Conservation (phyloP, 805 yeast genomes). For the Monosporozyma servazzii region DNA sequence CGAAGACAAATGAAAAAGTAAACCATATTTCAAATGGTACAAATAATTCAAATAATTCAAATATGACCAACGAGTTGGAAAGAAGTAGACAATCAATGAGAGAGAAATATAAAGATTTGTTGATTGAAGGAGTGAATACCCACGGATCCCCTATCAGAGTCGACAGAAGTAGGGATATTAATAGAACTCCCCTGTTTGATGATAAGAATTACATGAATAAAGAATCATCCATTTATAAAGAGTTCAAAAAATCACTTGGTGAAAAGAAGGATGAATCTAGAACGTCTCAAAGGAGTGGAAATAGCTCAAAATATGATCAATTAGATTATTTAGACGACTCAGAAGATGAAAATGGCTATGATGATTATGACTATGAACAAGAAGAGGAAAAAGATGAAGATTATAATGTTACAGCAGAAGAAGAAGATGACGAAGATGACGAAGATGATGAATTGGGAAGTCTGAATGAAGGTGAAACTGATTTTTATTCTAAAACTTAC, state of each 20-base stretch:
- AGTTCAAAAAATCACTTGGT: slow-evolving; percentile 1
- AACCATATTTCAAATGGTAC: neutral
- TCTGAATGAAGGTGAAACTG: slow-evolving; percentile 13
- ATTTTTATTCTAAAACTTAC: neutral
- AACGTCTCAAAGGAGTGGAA: slow-evolving; percentile 2
- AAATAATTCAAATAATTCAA: neutral
- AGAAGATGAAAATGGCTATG: slow-evolving; percentile 6
- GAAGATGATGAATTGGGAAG: slow-evolving; percentile 5
- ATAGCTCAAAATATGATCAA: slow-evolving; percentile 8
- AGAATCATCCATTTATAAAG: neutral
- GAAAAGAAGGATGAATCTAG: neutral
- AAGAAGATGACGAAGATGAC: slow-evolving; percentile 3
- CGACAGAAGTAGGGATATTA: neutral
- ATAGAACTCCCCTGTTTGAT: neutral
- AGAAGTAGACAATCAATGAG: neutral
- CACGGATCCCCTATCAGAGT: neutral
- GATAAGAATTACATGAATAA: neutral
- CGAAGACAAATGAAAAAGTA: neutral
- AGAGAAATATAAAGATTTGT: slow-evolving; percentile 8
- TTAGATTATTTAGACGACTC: slow-evolving; percentile 7
- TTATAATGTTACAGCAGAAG: slow-evolving; percentile 11
- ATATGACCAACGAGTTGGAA: neutral
- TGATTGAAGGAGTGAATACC: slow-evolving; percentile 11
- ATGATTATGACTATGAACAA: slow-evolving; percentile 4
- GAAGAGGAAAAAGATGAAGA: slow-evolving; percentile 13